Evolutionary conservation across 2,329 filamentous ascomycete genomes (phyloP).

Genomic region (Talaromyces sp.): DNA sequence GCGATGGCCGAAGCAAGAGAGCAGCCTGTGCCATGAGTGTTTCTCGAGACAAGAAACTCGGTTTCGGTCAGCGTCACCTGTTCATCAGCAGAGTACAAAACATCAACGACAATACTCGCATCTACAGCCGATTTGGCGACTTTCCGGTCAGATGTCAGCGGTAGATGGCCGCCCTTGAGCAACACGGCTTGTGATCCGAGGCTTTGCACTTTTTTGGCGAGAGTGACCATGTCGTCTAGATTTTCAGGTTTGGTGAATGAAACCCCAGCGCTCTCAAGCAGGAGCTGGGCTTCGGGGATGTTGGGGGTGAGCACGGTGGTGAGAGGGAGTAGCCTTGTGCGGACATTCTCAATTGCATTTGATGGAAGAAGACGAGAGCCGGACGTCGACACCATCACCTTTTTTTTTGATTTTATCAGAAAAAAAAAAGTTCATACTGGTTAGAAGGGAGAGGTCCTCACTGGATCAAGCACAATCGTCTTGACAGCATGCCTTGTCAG

Average conservation of each 20-base stretch:
- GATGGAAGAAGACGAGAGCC: conserved; percentile 43
- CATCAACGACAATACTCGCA: conserved; percentile 65
- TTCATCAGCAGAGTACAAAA: conserved; percentile 51
- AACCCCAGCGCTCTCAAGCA: conserved; percentile 37
- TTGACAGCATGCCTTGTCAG: conserved; percentile 55
- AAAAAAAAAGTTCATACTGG: not conserved
- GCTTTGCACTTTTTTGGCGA: conserved; percentile 61
- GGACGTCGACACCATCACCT: conserved; percentile 76
- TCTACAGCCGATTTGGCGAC: conserved; percentile 57
- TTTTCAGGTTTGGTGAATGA: conserved; percentile 45
- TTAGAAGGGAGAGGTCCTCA: conserved; percentile 37
- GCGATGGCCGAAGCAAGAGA: conserved; percentile 76
- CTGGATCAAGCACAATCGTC: conserved; percentile 67
- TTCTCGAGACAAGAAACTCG: conserved; percentile 65
- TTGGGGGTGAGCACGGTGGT: conserved; percentile 45
- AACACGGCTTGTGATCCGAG: conserved; percentile 77
- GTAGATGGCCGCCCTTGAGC: conserved; percentile 86
- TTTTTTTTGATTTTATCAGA: conserved; percentile 31
- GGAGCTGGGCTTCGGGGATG: conserved; percentile 43
- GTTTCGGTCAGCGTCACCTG: conserved; percentile 62
- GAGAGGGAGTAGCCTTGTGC: conserved; percentile 37
- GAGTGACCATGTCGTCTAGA: conserved; percentile 61
- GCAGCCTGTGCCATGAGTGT: conserved; percentile 93
- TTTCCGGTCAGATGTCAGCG: conserved; percentile 60
- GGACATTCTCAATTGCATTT: conserved; percentile 36